Conservation (phyloP, 305 asterid species). For the Rubia occidens region DNA sequence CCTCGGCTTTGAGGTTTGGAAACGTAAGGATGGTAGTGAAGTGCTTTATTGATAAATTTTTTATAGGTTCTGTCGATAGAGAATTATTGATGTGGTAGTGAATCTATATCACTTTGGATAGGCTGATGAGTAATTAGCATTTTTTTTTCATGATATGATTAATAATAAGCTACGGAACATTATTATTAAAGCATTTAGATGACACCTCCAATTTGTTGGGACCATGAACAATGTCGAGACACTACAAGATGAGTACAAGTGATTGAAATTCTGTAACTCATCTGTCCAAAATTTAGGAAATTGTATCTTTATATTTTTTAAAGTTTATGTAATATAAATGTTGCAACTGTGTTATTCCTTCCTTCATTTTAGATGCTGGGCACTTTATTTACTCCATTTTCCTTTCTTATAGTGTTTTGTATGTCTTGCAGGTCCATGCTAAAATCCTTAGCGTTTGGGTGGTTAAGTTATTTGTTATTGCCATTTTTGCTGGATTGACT, state of each 20-base stretch:
- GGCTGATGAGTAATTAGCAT: neutral
- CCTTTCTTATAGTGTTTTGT: neutral
- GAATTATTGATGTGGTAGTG: neutral
- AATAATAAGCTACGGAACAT: neutral
- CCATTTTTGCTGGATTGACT: slow-evolving; percentile 70
- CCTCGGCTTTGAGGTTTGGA: neutral
- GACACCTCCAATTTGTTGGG: neutral
- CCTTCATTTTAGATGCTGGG: neutral
- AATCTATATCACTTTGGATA: neutral
- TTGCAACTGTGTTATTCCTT: neutral
- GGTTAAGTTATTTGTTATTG: slow-evolving; percentile 51
- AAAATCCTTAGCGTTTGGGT: slow-evolving; percentile 74
- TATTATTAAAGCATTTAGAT: neutral
- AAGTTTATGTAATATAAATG: neutral
- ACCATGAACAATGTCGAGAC: neutral
- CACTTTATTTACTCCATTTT: neutral
- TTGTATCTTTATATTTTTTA: neutral
- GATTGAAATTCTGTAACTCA: neutral
- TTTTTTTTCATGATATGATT: neutral
- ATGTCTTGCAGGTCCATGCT: slow-evolving; percentile 62
- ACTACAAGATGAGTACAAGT: neutral
- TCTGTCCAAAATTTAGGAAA: neutral
- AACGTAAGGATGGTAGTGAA: neutral
- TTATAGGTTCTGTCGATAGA: neutral
- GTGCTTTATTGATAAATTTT: neutral